These are phyloP conservation scores for Erythrophleum ivorense DNA, from an alignment of 331 rosid genomes.

Conservation along the genomic window DNA sequence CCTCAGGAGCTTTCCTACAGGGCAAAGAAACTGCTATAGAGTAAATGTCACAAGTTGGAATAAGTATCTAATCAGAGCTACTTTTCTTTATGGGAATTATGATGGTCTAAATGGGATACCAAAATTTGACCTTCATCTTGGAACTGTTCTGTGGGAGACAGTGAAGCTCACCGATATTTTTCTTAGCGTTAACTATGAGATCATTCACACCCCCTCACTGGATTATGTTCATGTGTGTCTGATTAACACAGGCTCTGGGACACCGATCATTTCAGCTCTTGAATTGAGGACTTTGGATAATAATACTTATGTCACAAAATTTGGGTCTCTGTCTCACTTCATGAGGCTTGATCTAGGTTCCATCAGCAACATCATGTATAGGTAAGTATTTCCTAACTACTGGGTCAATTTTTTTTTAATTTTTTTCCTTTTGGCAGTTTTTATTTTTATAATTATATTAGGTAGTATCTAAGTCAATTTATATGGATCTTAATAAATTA, in stretches of 20 bases:
- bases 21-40: constrained; percentile 53
- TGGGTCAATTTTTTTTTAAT: not conserved
- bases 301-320: not conserved
- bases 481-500: no score
- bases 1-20: constrained; percentile 64
- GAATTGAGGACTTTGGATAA: constrained; percentile 45
- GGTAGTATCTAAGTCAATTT: no score
- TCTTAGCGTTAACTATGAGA: not conserved
- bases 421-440: no score
- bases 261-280: constrained; percentile 49
- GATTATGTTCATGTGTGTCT: constrained; percentile 44
- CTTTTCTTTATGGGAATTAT: constrained; percentile 53
- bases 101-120: constrained; percentile 40
- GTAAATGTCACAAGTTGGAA: constrained; percentile 35
- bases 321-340: constrained; percentile 18
- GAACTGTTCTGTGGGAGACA: constrained; percentile 41
- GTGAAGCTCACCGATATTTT: constrained; percentile 2
- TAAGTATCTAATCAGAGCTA: constrained; percentile 45
- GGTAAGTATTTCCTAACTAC: constrained; percentile 25
- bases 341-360: constrained; percentile 23
- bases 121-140: constrained; percentile 46
- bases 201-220: constrained; percentile 32
- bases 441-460: no score
- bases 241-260: constrained; percentile 37
- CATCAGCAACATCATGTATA: not conserved